phyloP scores from a whole-genome alignment of 2,329 filamentous ascomycete genomes.

The Fusarium cyanostomum region DNA sequence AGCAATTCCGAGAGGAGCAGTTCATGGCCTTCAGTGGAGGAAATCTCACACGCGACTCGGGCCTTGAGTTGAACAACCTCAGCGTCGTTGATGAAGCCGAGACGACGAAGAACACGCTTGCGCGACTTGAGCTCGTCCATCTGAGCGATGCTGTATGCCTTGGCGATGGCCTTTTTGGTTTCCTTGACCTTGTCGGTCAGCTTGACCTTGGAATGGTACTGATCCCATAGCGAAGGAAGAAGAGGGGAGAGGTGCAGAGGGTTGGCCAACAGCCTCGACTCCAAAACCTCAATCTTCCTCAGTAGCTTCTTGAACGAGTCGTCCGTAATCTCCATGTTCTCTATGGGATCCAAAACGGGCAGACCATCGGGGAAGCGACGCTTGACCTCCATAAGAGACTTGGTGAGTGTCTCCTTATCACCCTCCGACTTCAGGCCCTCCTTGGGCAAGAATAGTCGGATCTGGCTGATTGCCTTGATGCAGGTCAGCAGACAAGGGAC shows the following conservation, averaged over 20 bases:
- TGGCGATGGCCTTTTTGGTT: slow-evolving; percentile 85
- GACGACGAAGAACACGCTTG: slow-evolving; percentile 91
- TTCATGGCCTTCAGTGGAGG: slow-evolving; percentile 89
- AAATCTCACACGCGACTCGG: slow-evolving; percentile 97
- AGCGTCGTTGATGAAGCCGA: slow-evolving; percentile 94
- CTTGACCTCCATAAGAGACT: slow-evolving; percentile 79
- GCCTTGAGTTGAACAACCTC: slow-evolving; percentile 98
- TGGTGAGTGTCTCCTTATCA: slow-evolving; percentile 74
- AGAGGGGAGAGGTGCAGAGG: slow-evolving; percentile 91
- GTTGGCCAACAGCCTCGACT: slow-evolving; percentile 87
- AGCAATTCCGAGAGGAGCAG: slow-evolving; percentile 91
- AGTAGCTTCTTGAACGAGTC: slow-evolving; percentile 93
- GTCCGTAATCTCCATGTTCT: slow-evolving; percentile 95
- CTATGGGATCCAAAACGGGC: slow-evolving; percentile 88
- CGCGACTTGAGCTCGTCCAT: slow-evolving; percentile 95
- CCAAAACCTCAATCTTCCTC: slow-evolving; percentile 95
- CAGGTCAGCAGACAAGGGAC: slow-evolving; percentile 89
- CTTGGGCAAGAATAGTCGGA: slow-evolving; percentile 83
- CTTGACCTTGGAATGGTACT: slow-evolving; percentile 83
- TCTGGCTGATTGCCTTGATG: slow-evolving; percentile 83
- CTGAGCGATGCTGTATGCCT: slow-evolving; percentile 88
- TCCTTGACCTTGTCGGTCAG: slow-evolving; percentile 83
- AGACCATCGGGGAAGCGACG: slow-evolving; percentile 92
- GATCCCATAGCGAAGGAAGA: slow-evolving; percentile 83
- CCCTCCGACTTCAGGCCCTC: slow-evolving; percentile 72